Percentiles rank a stretch among this genome's conserved stretches.
phyloP scores from a whole-genome alignment of 495 filamentous ascomycete species.

The Aspergillus saccharolyticus region DNA sequence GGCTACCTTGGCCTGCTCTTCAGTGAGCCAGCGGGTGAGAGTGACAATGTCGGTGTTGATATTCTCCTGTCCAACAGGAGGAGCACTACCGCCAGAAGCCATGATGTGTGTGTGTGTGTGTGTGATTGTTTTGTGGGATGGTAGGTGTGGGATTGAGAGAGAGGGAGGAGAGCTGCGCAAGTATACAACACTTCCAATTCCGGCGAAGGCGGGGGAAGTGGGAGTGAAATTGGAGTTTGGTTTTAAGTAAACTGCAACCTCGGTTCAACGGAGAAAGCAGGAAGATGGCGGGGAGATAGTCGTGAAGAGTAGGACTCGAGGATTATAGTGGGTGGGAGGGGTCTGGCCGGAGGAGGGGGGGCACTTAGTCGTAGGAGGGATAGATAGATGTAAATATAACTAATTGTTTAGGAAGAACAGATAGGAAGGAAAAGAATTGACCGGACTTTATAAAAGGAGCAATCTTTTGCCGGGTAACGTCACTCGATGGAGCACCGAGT shows the following conservation, averaged over 20 bases:
- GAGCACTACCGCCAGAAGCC: slow-evolving; percentile 25
- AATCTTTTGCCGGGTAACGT: slow-evolving; percentile 8
- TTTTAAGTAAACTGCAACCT: slow-evolving; percentile 20
- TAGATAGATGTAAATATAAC: slow-evolving; percentile 5
- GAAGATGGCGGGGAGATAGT: slow-evolving; percentile 10
- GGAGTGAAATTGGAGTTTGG: not conserved
- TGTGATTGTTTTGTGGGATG: too few species aligned
- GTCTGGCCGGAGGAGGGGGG: not conserved
- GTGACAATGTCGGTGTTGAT: slow-evolving; percentile 96
- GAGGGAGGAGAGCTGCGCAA: slow-evolving; percentile 4
- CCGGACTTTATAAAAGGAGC: not conserved
- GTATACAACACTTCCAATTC: slow-evolving; percentile 9
- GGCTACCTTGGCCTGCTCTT: slow-evolving; percentile 88
- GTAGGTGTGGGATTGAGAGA: not conserved
- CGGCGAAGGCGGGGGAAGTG: slow-evolving; percentile 2
- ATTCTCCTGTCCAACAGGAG: slow-evolving; percentile 57
- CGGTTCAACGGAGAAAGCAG: slow-evolving; percentile 29
- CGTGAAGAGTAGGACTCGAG: not conserved
- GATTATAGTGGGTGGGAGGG: not conserved
- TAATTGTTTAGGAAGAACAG: not conserved
- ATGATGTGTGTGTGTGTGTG: slow-evolving; percentile 24
- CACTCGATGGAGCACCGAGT: not conserved
- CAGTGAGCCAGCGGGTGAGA: slow-evolving; percentile 89
- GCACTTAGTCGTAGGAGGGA: not conserved
- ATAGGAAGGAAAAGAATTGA: not conserved